Evolutionary conservation across 1,139 yeast species (phyloP), one percentile per base, ranked within the genome.

Genomic region (Saccharomycopsis hybrid): DNA sequence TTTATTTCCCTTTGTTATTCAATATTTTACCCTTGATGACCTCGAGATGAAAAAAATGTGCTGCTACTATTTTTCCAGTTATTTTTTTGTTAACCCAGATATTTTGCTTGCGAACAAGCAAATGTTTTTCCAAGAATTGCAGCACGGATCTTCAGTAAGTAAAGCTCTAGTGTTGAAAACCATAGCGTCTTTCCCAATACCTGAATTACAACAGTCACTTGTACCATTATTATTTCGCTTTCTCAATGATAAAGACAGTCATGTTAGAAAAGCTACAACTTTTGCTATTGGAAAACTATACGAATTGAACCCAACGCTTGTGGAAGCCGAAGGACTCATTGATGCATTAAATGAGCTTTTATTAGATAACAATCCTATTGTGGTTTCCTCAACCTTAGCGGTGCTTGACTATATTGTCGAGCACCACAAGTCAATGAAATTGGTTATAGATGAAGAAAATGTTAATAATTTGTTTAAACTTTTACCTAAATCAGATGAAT

Each of bases 361-460:
- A 42, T 69, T 71, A 49, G 85, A 78, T 49, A 76, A 76, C 29
- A 77, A 78, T 58, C 76, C 83, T 1, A 64, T 76, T 1, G 88
- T 89, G 5, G 84, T 85, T 1, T 74, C 92, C 0, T 78, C 87
- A 30, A 85, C 94, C 0, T 67, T 89, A 49, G 84, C 89, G 2
- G 78, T 92, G 0, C 67, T 90, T 46, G 69, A 73, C 55, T 81
- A 76, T 51, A 76, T 89, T 31, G 79, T 89, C 3, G 92, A 85
- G 47, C 71, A 69, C 25, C 50, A 57, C 1, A 46, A 49, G 1
- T 56, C 69, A 70, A 25, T 47, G 24, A 29, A 27, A 11, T 30
- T 47, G 28, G 13, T 3, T 37, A 29, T 47, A 27, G 46, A 47
- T 37, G 33, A 27, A 5, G 24, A 28, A 2, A 47, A 39, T 24